Percentiles rank a stretch among this genome's conserved stretches.
Evolutionary conservation across 2,329 filamentous ascomycete genomes (phyloP).

Genomic region (Exophiala alcalophila): DNA sequence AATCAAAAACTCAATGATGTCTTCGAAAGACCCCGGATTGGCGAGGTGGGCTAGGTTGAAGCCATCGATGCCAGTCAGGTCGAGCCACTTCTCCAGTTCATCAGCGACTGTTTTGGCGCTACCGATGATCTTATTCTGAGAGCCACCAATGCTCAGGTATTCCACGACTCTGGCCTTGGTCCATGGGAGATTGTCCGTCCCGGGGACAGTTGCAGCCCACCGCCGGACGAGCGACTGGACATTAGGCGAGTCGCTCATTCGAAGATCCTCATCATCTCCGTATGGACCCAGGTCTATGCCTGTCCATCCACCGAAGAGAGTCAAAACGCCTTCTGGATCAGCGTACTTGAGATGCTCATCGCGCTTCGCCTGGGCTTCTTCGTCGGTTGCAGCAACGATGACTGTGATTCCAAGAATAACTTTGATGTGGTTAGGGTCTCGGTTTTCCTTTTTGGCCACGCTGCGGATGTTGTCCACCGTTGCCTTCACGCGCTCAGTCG

Average conservation of each 20-base stretch:
- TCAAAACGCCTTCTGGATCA: constrained; percentile 52
- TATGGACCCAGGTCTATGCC: constrained; percentile 56
- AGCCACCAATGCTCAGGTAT: constrained; percentile 47
- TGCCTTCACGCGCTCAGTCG: constrained; percentile 41
- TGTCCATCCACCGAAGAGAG: constrained; percentile 57
- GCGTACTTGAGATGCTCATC: constrained; percentile 52
- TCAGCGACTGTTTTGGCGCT: constrained; percentile 65
- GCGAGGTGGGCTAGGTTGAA: constrained; percentile 55
- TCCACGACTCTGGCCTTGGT: constrained; percentile 45
- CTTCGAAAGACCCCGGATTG: constrained; percentile 51
- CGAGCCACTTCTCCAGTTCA: constrained; percentile 63
- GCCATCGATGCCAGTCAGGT: constrained; percentile 67
- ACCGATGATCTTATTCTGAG: constrained; percentile 51
- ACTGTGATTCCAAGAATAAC: constrained; percentile 53
- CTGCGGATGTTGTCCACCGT: constrained; percentile 44
- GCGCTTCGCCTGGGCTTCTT: constrained; percentile 54
- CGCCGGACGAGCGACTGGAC: constrained; percentile 42
- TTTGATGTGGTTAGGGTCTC: constrained; percentile 57
- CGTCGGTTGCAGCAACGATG: constrained; percentile 49
- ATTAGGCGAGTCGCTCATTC: constrained; percentile 50
- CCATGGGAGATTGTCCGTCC: constrained; percentile 34
- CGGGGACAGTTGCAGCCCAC: constrained; percentile 30
- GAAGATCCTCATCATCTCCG: constrained; percentile 60
- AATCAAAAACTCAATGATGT: constrained; percentile 48
- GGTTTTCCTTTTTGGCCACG: constrained; percentile 45